These are phyloP conservation scores for Talaromyces sp. DNA, from an alignment of 2,329 filamentous ascomycete genomes.

Conservation along the genomic window DNA sequence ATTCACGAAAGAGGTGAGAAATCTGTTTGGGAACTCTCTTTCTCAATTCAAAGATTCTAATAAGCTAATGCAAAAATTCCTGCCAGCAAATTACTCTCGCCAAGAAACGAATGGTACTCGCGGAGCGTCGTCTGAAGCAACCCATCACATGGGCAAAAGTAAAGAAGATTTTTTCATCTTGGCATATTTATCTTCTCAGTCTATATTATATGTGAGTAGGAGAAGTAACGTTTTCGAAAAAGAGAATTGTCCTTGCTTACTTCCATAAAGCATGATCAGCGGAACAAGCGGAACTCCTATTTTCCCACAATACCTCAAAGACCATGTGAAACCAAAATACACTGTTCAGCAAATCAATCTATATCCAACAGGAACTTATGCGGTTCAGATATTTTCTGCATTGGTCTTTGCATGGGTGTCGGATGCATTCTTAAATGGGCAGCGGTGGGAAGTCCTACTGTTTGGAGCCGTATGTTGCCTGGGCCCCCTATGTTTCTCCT, in stretches of 20 bases:
- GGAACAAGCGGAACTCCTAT: constrained; percentile 7
- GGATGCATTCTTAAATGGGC: too few relatives aligned
- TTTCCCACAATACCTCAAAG: constrained; percentile 5
- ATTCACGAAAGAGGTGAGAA: too few relatives aligned
- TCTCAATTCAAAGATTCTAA: too few relatives aligned
- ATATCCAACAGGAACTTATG: too few relatives aligned
- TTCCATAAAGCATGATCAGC: constrained; percentile 4
- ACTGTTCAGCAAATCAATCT: neutral
- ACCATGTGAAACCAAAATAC: constrained; percentile 2
- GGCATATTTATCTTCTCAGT: constrained; percentile 9
- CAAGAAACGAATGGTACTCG: constrained; percentile 49
- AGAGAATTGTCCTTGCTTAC: neutral
- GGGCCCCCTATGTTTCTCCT: too few relatives aligned
- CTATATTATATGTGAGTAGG: constrained; percentile 5
- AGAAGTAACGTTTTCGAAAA: neutral
- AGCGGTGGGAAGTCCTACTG: too few relatives aligned
- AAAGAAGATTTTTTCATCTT: constrained; percentile 52
- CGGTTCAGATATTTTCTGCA: too few relatives aligned
- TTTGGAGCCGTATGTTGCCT: too few relatives aligned
- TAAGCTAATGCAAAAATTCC: too few relatives aligned
- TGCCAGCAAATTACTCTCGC: constrained; percentile 43
- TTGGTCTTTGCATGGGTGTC: too few relatives aligned
- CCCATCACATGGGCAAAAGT: constrained; percentile 53
- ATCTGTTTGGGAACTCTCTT: too few relatives aligned
- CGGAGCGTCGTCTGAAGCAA: constrained; percentile 45